phyloP scores from a whole-genome alignment of 345 rosid genomes.

The Syzygium oleosum region DNA sequence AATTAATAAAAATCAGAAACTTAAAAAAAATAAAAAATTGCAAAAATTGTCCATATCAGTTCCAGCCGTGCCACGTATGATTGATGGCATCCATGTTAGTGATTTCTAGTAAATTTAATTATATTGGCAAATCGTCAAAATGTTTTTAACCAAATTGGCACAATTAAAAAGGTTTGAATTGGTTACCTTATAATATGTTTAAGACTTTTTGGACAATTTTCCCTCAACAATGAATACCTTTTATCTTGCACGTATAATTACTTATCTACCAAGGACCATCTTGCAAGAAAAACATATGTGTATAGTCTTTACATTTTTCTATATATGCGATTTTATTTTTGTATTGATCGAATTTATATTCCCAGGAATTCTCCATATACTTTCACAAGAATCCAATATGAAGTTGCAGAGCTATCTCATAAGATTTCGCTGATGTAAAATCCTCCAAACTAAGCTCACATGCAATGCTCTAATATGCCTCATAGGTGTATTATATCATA shows the following conservation, averaged over 20 bases:
- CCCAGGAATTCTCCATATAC: too few species aligned
- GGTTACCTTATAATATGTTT: accelerated
- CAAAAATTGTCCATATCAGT: accelerated
- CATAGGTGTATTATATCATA: not conserved
- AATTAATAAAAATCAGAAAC: accelerated
- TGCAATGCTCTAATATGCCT: not conserved
- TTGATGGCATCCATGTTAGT: not conserved
- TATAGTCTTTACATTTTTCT: not conserved
- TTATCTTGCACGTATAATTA: not conserved
- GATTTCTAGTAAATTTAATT: too few species aligned
- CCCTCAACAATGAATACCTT: not conserved
- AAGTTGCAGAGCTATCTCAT: not conserved
- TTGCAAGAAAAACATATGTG: not conserved
- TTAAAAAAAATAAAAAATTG: too few species aligned
- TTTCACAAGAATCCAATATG: too few species aligned
- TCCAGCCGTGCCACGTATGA: accelerated
- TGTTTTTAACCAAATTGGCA: not conserved
- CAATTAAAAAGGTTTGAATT: not conserved
- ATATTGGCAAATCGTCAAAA: too few species aligned
- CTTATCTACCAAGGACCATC: not conserved
- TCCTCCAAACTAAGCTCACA: not conserved
- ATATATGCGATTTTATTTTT: not conserved
- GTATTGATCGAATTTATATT: not conserved
- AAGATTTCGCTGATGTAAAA: not conserved
- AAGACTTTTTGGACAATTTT: not conserved